Conservation (phyloP, 2,329 filamentous ascomycete species). For the Ascochyta pisi region DNA sequence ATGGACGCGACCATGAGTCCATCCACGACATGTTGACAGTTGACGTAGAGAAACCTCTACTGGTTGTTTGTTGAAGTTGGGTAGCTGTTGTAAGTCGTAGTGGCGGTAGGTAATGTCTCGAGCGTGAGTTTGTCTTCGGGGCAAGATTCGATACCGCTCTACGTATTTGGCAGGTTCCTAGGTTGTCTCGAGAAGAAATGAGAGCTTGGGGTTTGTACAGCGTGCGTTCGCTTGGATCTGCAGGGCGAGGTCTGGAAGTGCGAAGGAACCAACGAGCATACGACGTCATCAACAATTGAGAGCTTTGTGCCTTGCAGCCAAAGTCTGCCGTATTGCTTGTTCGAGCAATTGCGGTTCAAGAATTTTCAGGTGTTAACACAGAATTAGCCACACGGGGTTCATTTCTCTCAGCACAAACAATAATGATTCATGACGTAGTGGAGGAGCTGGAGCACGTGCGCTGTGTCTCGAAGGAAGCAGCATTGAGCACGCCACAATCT, state of each 20-base stretch:
- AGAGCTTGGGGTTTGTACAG: conserved; percentile 8
- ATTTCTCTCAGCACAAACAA: not conserved
- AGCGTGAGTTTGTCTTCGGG: not conserved
- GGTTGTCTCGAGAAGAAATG: not conserved
- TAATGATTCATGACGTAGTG: conserved; percentile 16
- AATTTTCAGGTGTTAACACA: not conserved
- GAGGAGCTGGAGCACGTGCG: conserved; percentile 11
- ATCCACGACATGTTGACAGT: conserved; percentile 56
- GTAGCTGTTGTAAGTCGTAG: not conserved
- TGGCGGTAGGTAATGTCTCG: not conserved
- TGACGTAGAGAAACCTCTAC: not conserved
- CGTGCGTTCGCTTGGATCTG: conserved; percentile 14
- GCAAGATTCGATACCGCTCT: too few relatives aligned
- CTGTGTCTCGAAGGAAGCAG: not conserved
- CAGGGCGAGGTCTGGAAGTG: conserved; percentile 8
- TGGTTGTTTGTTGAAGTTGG: not conserved
- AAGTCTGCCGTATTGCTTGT: not conserved
- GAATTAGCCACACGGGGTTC: not conserved
- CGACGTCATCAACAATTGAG: conserved; percentile 34
- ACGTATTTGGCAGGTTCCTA: too few relatives aligned
- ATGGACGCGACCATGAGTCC: conserved; percentile 56
- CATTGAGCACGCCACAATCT: not conserved
- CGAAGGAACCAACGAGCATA: conserved; percentile 17
- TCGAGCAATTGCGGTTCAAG: not conserved
- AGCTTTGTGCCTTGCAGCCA: conserved; percentile 6